phyloP scores from a whole-genome alignment of 208 protist species.

The Trypanosoma theileri region DNA sequence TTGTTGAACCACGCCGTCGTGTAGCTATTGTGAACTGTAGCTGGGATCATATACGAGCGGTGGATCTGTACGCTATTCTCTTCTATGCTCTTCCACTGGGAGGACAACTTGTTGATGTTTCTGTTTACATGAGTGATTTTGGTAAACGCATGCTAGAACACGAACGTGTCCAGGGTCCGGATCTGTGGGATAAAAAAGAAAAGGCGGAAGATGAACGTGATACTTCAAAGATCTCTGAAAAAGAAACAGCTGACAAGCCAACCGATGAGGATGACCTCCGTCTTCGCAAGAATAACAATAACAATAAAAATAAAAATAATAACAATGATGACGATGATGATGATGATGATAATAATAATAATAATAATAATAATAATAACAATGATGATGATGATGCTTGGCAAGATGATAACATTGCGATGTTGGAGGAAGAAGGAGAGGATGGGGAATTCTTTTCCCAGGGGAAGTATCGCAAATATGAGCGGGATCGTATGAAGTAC shows the following conservation, averaged over 20 bases:
- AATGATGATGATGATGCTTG: constrained; percentile 68
- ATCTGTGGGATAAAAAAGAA: constrained; percentile 75
- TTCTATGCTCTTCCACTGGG: constrained; percentile 94
- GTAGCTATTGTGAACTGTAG: constrained; percentile 96
- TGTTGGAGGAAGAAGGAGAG: constrained; percentile 77
- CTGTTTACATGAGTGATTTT: constrained; percentile 95
- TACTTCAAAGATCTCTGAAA: neutral
- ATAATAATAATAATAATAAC: constrained; percentile 45
- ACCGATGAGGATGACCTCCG: neutral
- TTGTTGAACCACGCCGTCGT: constrained; percentile 75
- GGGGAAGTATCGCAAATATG: constrained; percentile 92
- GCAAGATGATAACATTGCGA: constrained; percentile 71
- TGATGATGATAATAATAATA: neutral
- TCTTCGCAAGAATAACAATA: neutral
- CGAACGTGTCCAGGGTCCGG: constrained; percentile 76
- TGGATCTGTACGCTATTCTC: constrained; percentile 96
- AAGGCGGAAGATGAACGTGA: constrained; percentile 24
- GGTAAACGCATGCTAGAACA: constrained; percentile 92
- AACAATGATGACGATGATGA: constrained; percentile 9
- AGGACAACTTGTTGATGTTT: constrained; percentile 89
- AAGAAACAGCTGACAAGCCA: neutral
- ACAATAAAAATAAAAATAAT: constrained; percentile 10
- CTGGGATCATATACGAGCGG: constrained; percentile 94
- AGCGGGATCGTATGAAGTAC: constrained; percentile 94
- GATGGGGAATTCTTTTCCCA: constrained; percentile 89